Evolutionary conservation across 306 rosid species (phyloP).

Genomic region (Trifolium dubium): DNA sequence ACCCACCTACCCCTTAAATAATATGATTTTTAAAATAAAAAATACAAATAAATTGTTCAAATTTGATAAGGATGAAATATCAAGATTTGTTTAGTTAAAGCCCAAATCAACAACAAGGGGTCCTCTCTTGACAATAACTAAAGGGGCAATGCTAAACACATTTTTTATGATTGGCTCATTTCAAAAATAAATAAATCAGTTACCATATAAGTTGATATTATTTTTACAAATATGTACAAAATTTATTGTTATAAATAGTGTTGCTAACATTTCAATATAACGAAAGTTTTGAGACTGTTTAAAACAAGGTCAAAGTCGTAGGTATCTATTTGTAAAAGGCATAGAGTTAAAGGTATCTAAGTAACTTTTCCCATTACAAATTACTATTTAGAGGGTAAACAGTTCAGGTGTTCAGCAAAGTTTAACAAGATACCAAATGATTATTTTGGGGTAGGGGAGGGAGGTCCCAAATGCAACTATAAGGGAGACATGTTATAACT

Average conservation of each 20-base stretch:
- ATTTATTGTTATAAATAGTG: not conserved
- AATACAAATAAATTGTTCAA: not conserved
- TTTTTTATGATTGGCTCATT: not conserved
- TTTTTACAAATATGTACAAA: not conserved
- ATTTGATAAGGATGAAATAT: not conserved
- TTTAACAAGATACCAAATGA: conserved; percentile 9
- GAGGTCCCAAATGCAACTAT: not conserved
- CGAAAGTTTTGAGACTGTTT: not conserved
- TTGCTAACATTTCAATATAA: not conserved
- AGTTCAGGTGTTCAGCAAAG: conserved; percentile 16
- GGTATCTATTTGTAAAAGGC: not conserved
- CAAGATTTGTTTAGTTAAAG: not conserved
- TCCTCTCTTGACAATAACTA: not conserved
- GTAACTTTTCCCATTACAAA: not conserved
- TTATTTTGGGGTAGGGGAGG: not conserved
- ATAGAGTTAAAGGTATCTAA: not conserved
- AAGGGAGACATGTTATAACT: not conserved
- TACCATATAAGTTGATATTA: not conserved
- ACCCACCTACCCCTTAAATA: no score
- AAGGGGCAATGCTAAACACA: not conserved
- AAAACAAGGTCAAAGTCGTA: not conserved
- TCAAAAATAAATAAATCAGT: not conserved
- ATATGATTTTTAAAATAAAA: no score
- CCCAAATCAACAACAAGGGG: not conserved
- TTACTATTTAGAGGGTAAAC: not conserved